Evolutionary conservation across 1,284 basidiomycete species (phyloP).

Genomic region (Dichomitus squalens): DNA sequence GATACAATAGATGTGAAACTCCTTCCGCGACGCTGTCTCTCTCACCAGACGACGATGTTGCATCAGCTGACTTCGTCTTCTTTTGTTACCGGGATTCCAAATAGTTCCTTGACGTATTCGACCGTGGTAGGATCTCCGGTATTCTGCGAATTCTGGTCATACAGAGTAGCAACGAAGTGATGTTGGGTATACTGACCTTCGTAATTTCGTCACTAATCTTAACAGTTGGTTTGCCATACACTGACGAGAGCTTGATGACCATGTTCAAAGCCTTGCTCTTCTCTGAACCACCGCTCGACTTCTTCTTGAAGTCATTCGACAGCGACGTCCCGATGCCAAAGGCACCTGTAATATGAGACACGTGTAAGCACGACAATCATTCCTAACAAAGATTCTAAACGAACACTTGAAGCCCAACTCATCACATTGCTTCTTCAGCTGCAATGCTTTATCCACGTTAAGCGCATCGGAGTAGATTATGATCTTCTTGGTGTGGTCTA

Average conservation of each 20-base stretch:
- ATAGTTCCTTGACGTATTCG: constrained; percentile 45
- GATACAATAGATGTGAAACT: not conserved
- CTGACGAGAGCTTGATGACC: constrained; percentile 86
- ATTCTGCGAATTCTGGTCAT: constrained; percentile 34
- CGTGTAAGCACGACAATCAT: not conserved
- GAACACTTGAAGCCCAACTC: constrained; percentile 75
- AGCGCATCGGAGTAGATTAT: constrained; percentile 87
- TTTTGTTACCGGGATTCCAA: constrained; percentile 28
- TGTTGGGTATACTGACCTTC: constrained; percentile 56
- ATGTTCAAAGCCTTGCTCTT: constrained; percentile 88
- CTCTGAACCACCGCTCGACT: constrained; percentile 54
- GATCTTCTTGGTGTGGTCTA: constrained; percentile 66
- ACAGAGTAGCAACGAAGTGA: not conserved
- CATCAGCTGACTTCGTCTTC: constrained; percentile 9
- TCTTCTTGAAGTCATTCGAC: constrained; percentile 82
- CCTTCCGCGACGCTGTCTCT: not conserved
- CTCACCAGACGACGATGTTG: not conserved
- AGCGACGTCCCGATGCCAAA: constrained; percentile 93
- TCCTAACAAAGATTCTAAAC: not conserved
- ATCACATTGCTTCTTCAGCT: constrained; percentile 71
- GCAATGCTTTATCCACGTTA: constrained; percentile 70
- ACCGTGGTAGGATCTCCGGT: constrained; percentile 48
- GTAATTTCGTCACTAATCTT: constrained; percentile 91
- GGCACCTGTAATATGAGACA: constrained; percentile 46
- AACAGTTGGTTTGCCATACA: constrained; percentile 77